Conservation (phyloP, 371 early-diverging fungal species). For the Syncephalis plumigaleata region DNA sequence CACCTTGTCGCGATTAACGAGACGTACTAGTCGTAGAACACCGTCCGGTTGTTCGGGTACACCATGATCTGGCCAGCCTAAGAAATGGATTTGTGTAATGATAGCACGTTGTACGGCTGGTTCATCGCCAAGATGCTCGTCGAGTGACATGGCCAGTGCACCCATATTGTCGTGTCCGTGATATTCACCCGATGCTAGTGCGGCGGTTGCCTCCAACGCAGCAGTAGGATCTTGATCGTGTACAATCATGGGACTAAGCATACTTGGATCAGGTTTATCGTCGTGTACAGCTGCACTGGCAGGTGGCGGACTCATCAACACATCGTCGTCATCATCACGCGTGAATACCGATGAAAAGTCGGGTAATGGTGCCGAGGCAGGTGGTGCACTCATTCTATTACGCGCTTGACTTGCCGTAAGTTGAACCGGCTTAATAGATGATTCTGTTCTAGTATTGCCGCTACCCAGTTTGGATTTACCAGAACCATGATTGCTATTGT, state of each 20-base stretch:
- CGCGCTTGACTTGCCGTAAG: too few relatives aligned
- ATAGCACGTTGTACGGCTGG: background rate
- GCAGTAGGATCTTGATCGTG: background rate
- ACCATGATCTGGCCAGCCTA: slow-evolving; percentile 84
- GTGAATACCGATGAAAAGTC: too few relatives aligned
- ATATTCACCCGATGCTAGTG: slow-evolving; percentile 1
- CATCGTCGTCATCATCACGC: too few relatives aligned
- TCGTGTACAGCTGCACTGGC: too few relatives aligned
- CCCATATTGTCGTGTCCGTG: background rate
- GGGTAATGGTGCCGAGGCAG: too few relatives aligned
- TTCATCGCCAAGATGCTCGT: too few relatives aligned
- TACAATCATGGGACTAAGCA: slow-evolving; percentile 2
- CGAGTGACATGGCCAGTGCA: slow-evolving; percentile 1
- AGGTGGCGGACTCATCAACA: too few relatives aligned
- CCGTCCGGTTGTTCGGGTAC: slow-evolving; percentile 30
- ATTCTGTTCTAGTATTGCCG: too few relatives aligned
- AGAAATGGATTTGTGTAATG: slow-evolving; percentile 61
- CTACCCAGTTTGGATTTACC: too few relatives aligned
- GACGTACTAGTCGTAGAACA: slow-evolving; percentile 20
- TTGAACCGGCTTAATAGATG: too few relatives aligned
- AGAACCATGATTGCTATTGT: too few relatives aligned
- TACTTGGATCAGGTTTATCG: background rate
- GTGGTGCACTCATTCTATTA: too few relatives aligned
- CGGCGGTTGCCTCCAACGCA: background rate
- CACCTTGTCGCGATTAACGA: slow-evolving; percentile 14